These are phyloP conservation scores for Xylariaceae sp. DNA, from an alignment of 2,329 filamentous ascomycete genomes.

Conservation along the genomic window DNA sequence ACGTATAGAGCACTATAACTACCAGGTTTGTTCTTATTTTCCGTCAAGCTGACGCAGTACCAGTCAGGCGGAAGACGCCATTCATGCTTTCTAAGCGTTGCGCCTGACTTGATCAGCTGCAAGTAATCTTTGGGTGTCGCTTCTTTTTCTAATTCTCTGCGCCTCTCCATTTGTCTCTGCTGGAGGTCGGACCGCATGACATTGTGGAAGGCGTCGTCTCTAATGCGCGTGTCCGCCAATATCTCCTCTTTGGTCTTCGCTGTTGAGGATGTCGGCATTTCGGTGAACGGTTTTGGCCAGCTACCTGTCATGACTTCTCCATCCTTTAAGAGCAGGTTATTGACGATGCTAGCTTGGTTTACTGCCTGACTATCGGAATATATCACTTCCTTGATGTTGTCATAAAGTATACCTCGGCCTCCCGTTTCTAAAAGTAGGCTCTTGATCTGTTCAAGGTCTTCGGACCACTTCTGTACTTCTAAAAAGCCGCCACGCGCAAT, in stretches of 20 bases:
- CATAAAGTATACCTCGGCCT: not conserved
- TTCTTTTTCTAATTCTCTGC: not conserved
- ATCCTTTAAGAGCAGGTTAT: not conserved
- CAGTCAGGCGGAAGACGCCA: slow-evolving; percentile 10
- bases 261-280: not conserved
- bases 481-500: not conserved
- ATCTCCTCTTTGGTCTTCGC: not conserved
- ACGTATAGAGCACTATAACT: not conserved
- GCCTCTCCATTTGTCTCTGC: too few species aligned
- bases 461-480: slow-evolving; percentile 10
- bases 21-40: not conserved
- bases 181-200: slow-evolving; percentile 5
- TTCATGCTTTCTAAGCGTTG: not conserved
- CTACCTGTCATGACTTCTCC: not conserved
- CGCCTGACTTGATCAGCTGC: not conserved
- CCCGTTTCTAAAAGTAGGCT: not conserved
- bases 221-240: not conserved
- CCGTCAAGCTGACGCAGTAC: not conserved
- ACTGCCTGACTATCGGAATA: too few species aligned
- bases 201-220: slow-evolving; percentile 4
- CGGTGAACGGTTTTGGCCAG: slow-evolving; percentile 1
- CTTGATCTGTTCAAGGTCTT: slow-evolving; percentile 10
- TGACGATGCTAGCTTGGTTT: not conserved
- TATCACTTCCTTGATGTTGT: not conserved
- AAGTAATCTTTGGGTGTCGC: not conserved